phyloP scores from a whole-genome alignment of 495 filamentous ascomycete species.

The Annulohypoxylon nitens region DNA sequence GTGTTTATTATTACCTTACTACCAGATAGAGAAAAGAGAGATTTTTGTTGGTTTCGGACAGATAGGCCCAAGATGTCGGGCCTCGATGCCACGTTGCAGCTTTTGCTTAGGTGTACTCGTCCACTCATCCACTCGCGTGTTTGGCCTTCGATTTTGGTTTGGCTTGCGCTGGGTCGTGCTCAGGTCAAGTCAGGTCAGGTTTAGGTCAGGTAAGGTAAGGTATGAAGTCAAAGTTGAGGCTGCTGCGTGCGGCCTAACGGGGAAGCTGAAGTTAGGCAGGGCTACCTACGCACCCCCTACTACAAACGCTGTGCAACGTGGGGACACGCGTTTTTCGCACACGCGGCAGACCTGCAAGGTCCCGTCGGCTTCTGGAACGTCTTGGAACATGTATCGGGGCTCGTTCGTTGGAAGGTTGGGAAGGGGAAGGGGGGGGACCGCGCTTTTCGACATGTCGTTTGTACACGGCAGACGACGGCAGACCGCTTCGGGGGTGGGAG shows the following conservation, averaged over 20 bases:
- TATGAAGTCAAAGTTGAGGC: constrained; percentile 50
- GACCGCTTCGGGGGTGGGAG: constrained; percentile 32
- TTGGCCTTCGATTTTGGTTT: constrained; percentile 11
- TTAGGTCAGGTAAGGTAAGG: constrained; percentile 15
- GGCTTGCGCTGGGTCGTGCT: background rate
- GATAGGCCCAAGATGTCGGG: constrained; percentile 13
- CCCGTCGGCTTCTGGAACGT: constrained; percentile 47
- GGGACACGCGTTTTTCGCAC: constrained; percentile 47
- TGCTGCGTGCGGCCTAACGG: constrained; percentile 42
- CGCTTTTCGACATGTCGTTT: constrained; percentile 40
- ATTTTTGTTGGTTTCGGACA: constrained; percentile 29
- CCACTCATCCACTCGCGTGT: constrained; percentile 16
- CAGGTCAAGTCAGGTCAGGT: constrained; percentile 4
- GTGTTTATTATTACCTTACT: constrained; percentile 33
- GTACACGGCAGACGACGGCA: constrained; percentile 38
- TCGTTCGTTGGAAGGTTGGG: constrained; percentile 13
- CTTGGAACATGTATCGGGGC: constrained; percentile 40
- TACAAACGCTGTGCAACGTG: constrained; percentile 49
- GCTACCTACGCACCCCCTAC: constrained; percentile 25
- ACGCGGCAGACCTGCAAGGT: constrained; percentile 48
- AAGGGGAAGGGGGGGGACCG: constrained; percentile 6
- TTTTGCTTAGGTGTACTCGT: constrained; percentile 7
- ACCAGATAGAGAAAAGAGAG: constrained; percentile 34
- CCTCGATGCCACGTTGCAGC: constrained; percentile 44
- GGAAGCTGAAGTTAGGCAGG: constrained; percentile 45